Base-by-base conservation (phyloP, 1,284 basidiomycete species). In the Cryptococcus floricola region DNA sequence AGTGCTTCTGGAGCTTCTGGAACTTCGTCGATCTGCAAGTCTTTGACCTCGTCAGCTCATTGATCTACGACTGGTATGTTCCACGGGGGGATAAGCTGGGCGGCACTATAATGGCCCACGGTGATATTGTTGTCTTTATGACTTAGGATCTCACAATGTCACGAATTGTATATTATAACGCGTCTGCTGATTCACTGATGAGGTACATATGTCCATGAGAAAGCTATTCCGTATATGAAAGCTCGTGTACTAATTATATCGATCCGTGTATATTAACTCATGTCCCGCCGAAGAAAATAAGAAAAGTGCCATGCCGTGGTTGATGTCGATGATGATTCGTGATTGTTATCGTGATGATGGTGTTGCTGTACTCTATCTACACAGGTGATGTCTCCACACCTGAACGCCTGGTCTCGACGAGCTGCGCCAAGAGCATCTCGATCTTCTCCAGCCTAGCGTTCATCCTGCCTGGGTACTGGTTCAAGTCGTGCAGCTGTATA, bases 401-500 rank as follows among this genome's bases (percentile, higher is more conserved):
- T 10, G 7, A 8, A 16, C 9, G 16, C 16, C 13, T 50, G 38
- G 52, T 18, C 45, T 53, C 51, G 10, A 59, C 37, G 4, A 70
- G 61, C 48, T 71, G 65, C 44, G 53, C 47, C 39, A 68, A 37
- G 41, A 68, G 48, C 5, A 8, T 23, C 47, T 68, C 65, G 44
- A 70, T 62, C 45, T 65, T 62, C 34, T 69, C 60, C 38, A 71
- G 56, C 49, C 64, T 57, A 42, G 49, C 51, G 19, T 65, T 57
- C 16, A 64, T 41, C 8, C 53, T 54, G 2, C 55, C 64, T 13
- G 59, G 55, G 27, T 57, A 50, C 6, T 48, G 47, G 23, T 67
- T 61, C 16, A 67, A 58, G 47, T 71, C 69, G 53, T 65, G 70
- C 16, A 67, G 64, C 66, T 69, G 34, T 37, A 18, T 5, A 16